Conservation (phyloP, 441 rosid species). For the Erodium moschatum region DNA sequence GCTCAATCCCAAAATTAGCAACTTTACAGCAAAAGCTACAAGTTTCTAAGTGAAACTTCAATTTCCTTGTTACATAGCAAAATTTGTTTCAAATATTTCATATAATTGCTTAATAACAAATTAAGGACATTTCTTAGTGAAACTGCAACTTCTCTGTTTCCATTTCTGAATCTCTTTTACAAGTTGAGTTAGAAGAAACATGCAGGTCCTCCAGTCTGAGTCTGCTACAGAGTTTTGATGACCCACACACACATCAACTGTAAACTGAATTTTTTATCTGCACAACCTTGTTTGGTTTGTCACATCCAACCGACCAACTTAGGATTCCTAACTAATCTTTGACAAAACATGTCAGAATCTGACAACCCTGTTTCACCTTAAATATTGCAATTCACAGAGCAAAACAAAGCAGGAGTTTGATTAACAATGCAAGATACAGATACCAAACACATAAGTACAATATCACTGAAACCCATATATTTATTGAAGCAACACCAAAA, state of each 20-base stretch:
- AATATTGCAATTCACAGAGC: background rate
- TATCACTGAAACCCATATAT: background rate
- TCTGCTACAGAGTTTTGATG: background rate
- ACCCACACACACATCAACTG: background rate
- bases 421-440: too few species aligned
- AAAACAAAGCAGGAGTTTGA: background rate
- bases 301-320: background rate
- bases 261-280: background rate
- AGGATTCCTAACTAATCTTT: slow-evolving; percentile 2
- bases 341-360: background rate
- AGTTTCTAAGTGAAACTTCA: too few species aligned
- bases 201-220: too few species aligned
- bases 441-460: background rate
- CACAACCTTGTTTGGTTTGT: background rate
- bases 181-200: too few species aligned
- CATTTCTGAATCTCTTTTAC: too few species aligned
- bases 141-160: background rate
- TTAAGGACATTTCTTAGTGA: background rate
- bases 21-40: background rate
- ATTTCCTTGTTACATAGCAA: background rate
- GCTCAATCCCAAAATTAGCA: slow-evolving; percentile 43
- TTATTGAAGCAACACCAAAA: slow-evolving; percentile 13
- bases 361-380: background rate
- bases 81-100: background rate
- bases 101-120: background rate